Base-by-base conservation (phyloP, 2,329 filamentous ascomycete species). In the Nothophaeocryptopus gaeumannii region DNA sequence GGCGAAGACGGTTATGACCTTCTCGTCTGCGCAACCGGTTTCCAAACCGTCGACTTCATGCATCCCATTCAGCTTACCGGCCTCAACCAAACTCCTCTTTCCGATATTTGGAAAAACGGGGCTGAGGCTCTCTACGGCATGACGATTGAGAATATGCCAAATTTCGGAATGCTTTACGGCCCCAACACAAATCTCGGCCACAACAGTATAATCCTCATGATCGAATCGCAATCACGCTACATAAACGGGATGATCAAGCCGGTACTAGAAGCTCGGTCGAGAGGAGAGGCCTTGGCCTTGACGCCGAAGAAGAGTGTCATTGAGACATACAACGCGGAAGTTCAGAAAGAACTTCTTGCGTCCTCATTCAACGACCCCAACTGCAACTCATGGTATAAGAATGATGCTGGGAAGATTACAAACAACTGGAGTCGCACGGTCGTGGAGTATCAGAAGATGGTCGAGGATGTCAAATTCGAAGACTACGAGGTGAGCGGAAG, bases 191-290 rank as follows among this genome's bases (percentile, higher is more conserved):
- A 77, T 45, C 60, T 69, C 0, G 79, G 64, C 9, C 63, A 66
- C 43, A 81, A 79, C 53, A 75, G 71, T 46, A 82, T 82, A 57
- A 78, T 82, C 55, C 68, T 82, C n/a, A 83, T 82, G 79, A 80
- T 82, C 53, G 80, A 83, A 59, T 74, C 78, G 2, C 79, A 83
- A 57, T 72, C 70, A 2, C 71, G 75, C 2, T 82, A 82, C 58
- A 72, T 82, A 49, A 78, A 74, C 51, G 69, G 68, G 0, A 56
- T 83, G 32, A 73, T 83, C 39, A 59, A 61, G 0, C 70, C 75
- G 5, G 72, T 83, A 1, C 69, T 81, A 1, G 63, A 68, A 7
- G 77, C 78, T 0, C 66, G 72, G 10, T 55, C 61, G 12, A 52
- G 64, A 1, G 72, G 74, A 8, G 51, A 67, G n/a, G 63, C 63